Evolutionary conservation across 805 yeast genomes (phyloP), one percentile per base, ranked within the genome.

Genomic region (Pichia nakasei): DNA sequence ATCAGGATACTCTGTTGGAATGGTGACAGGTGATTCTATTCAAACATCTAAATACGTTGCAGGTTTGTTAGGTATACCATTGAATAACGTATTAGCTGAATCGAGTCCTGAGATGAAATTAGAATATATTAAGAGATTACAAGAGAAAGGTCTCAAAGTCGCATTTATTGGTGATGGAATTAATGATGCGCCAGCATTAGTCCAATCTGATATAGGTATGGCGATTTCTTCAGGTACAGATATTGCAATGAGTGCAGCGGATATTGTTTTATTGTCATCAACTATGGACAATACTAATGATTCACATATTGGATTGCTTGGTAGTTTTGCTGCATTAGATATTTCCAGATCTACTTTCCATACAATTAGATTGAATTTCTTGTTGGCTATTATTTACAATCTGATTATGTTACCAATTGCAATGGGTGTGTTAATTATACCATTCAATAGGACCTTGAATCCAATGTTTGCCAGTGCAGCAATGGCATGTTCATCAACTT

Each of bases 151-250:
- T 2, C 54, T 64, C 11, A 66, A 69, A 17, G 82, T 93, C 35
- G 91, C 89, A 6, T 88, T 94, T 70, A 82, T 93, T 20, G 99
- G 99, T 33, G 99, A 93, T 64, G 99, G 99, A 47, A 85, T 93
- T 52, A 93, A 93, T 61, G 99, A 93, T 60, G 95, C 97, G 0
- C 97, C 98, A 0, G 97, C 97, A 0, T 71, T 93, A 44, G 95
- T 86, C 1, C 74, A 82, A 44, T 84, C 96, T 1, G 86, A 88
- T 52, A 65, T 93, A 18, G 98, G 98, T 21, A 78, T 94, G 54
- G 93, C 97, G 11, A 78, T 94, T 46, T 82, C 94, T 9, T 76
- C 94, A 0, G 96, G 97, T 5, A 85, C 97, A 0, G 97, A 93
- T 56, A 85, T 93, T 52, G 97, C 98, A 1, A 83, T 93, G 52